A percentile compares a stretch with the other conserved stretches of the same genome.
phyloP scores from a whole-genome alignment of 2,329 filamentous ascomycete species.

The Cladosporium phlei region DNA sequence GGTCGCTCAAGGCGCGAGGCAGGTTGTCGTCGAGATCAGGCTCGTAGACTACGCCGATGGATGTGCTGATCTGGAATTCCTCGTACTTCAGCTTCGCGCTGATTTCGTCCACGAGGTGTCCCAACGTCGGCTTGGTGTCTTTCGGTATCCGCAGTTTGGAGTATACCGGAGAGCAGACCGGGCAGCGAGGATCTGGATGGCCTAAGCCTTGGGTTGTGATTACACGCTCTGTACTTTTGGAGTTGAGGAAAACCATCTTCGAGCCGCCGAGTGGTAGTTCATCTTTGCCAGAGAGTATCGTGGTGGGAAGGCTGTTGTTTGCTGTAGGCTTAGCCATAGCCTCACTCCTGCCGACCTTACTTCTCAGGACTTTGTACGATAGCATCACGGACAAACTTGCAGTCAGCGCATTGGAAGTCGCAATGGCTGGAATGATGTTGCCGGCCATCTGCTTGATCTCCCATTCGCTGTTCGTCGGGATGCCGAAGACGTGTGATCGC shows the following conservation, averaged over 20 bases:
- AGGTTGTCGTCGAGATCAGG: constrained; percentile 84
- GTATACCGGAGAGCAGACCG: constrained; percentile 58
- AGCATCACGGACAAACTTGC: constrained; percentile 88
- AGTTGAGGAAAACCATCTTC: constrained; percentile 80
- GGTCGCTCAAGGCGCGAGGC: constrained; percentile 68
- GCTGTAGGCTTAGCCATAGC: constrained; percentile 8
- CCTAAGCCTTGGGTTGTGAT: constrained; percentile 53
- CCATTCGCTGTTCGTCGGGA: constrained; percentile 83
- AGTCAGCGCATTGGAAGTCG: constrained; percentile 95
- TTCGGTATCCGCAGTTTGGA: constrained; percentile 20
- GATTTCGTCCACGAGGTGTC: constrained; percentile 74
- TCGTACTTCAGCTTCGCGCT: constrained; percentile 68
- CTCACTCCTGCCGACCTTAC: constrained; percentile 44
- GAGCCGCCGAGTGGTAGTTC: constrained; percentile 23
- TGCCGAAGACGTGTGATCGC: constrained; percentile 81
- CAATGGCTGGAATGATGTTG: constrained; percentile 97
- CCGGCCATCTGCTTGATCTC: constrained; percentile 99
- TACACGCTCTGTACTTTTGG: constrained; percentile 56
- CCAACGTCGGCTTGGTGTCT: constrained; percentile 60
- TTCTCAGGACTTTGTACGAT: constrained; percentile 79
- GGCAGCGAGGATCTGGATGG: constrained; percentile 73
- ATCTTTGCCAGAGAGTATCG: constrained; percentile 5
- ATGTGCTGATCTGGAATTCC: constrained; percentile 70
- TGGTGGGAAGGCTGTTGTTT: constrained; percentile 7
- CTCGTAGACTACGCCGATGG: constrained; percentile 78